Conservation (phyloP, 805 yeast genomes). For the Pichia thaimueangensis region DNA sequence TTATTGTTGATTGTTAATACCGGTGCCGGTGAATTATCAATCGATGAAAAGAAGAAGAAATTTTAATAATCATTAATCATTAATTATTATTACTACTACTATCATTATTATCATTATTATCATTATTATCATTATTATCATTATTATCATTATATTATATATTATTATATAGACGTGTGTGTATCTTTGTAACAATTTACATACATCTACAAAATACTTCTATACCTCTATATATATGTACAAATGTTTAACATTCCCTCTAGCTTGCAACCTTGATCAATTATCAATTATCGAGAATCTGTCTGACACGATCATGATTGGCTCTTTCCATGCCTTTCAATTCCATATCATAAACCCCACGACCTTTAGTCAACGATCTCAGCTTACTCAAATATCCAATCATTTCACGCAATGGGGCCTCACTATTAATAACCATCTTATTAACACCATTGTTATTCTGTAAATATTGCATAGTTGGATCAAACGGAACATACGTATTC, state of each 20-base stretch:
- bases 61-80: conserved; percentile 4
- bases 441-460: conserved; percentile 22
- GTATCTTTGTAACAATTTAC: too few relatives aligned
- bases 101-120: background rate
- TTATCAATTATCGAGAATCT: conserved; percentile 24
- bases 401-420: conserved; percentile 84
- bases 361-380: conserved; percentile 82
- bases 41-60: conserved; percentile 89
- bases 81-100: background rate
- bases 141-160: background rate
- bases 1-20: conserved; percentile 83
- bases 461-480: conserved; percentile 46
- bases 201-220: too few relatives aligned
- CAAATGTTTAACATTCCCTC: background rate
- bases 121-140: background rate
- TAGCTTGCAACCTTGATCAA: too few relatives aligned
- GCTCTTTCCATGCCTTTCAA: conserved; percentile 69
- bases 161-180: too few relatives aligned
- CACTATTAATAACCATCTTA: conserved; percentile 62
- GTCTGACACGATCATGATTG: conserved; percentile 41
- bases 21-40: conserved; percentile 91
- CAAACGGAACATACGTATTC: conserved; percentile 66
- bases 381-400: conserved; percentile 76
- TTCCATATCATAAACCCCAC: conserved; percentile 77
- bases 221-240: too few relatives aligned